These are phyloP conservation scores for Cordyceps javanica DNA, from an alignment of 2,329 filamentous ascomycete genomes.

Conservation along the genomic window DNA sequence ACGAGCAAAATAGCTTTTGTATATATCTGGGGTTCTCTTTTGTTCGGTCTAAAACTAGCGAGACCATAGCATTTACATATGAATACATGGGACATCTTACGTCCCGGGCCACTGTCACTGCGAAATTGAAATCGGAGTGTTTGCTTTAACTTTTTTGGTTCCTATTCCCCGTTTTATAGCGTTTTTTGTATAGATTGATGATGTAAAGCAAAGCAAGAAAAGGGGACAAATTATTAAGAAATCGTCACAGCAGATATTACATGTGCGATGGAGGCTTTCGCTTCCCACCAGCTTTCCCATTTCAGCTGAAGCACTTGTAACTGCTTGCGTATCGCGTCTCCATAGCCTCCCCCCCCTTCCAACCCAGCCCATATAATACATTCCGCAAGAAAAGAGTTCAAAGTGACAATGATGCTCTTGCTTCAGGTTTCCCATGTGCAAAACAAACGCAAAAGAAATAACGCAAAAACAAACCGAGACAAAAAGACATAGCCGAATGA, in stretches of 20 bases:
- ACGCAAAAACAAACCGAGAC: not conserved
- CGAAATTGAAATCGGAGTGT: not conserved
- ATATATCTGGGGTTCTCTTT: not conserved
- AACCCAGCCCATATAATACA: slow-evolving; percentile 9
- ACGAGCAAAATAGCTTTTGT: not conserved
- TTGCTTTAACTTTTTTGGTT: slow-evolving; percentile 4
- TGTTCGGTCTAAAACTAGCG: not conserved
- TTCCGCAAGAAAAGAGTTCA: not conserved
- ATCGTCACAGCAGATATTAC: not conserved
- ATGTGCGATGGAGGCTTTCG: too few relatives aligned
- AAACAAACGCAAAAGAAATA: slow-evolving; percentile 1
- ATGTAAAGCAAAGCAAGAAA: not conserved
- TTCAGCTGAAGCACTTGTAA: not conserved
- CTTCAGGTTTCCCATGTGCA: not conserved
- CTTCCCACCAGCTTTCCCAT: not conserved
- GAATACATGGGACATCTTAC: not conserved
- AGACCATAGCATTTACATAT: not conserved
- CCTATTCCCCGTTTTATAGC: not conserved
- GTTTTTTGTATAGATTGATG: not conserved
- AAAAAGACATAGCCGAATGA: not conserved
- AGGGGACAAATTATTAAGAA: not conserved
- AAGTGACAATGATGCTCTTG: not conserved
- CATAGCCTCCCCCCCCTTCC: not conserved
- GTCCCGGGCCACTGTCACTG: not conserved
- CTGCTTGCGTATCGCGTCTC: not conserved